These are phyloP conservation scores for Termitomyces sp. DNA, from an alignment of 768 basidiomycete genomes.

Conservation along the genomic window DNA sequence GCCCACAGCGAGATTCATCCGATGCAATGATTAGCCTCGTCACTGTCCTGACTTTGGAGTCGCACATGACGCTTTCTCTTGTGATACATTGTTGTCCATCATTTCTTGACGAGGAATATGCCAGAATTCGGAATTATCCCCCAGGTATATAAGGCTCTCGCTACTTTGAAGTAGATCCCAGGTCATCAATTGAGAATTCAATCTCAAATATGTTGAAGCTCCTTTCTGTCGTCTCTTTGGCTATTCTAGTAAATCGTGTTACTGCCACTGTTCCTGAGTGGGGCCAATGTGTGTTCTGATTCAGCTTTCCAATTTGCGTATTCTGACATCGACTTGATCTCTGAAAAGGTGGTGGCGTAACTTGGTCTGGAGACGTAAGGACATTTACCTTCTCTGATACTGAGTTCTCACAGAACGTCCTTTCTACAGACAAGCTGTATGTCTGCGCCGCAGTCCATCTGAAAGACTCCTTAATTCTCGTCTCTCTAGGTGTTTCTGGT, in stretches of 20 bases:
- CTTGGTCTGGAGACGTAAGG: slow-evolving; percentile 29
- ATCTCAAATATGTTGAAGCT: slow-evolving; percentile 18
- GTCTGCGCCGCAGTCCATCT: neutral
- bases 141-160: neutral
- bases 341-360: slow-evolving; percentile 24
- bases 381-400: neutral
- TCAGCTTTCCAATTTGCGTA: neutral
- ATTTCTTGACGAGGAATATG: neutral
- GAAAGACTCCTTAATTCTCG: neutral
- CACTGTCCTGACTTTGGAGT: neutral
- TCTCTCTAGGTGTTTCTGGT: slow-evolving; percentile 28
- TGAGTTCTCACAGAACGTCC: neutral
- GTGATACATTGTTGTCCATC: neutral
- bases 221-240: slow-evolving; percentile 20
- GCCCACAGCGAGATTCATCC: slow-evolving; percentile 1
- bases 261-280: slow-evolving; percentile 28
- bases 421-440: slow-evolving; percentile 19
- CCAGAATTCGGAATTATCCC: neutral
- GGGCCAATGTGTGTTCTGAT: slow-evolving; percentile 29
- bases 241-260: slow-evolving; percentile 16
- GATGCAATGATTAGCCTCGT: neutral
- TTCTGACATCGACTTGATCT: neutral
- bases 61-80: neutral
- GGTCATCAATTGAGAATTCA: neutral
- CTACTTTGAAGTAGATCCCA: neutral